Evolutionary conservation across 2,329 filamentous ascomycete species (phyloP), one percentile per base, ranked within the genome.

Genomic region (Penicillium fuscoglaucum): DNA sequence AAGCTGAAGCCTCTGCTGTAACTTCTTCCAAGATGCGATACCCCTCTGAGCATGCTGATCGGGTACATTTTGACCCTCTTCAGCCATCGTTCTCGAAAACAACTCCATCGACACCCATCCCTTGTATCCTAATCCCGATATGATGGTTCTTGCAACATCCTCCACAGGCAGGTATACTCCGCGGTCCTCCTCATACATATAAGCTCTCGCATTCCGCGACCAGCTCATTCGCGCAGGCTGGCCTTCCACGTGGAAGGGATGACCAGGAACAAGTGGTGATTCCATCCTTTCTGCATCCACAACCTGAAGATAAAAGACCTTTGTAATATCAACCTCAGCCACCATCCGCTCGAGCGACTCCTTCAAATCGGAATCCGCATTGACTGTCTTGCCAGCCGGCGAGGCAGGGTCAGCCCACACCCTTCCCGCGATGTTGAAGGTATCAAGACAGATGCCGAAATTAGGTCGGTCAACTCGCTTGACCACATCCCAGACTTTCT

Each of bases 261-360:
- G 87, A 1, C 79, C 80, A 21, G 79, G 69, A 2, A 81, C 66
- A 9, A 93, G 72, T 0, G 89, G 89, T 12, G 76, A 66, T 0
- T 72, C 67, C 4, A 92, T 78, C 4, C 82, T 79, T 70, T 91
- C 88, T 1, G 85, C 90, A 67, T 93, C 90, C 6, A 90, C 89
- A 8, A 93, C 81, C 69, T 93, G 90, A 1, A 93, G 79, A 66
- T 90, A 90, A 66, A 91, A 90, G 0, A 93, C 80, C 70, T 89
- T 90, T 43, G 76, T 72, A 2, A 84, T 78, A 60, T 90, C 84
- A 7, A 91, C 76, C 0, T 76, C 77, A 1, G 76, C 64, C 0
- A 86, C 72, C 6, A 91, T 75, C 5, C 81, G 76, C 33, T 77
- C 71, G 44, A 91, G 73, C 0, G 86, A 87, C 1, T 77, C 75